Evolutionary conservation across 2,329 filamentous ascomycete species (phyloP).

Genomic region (Aureobasidium sp.): DNA sequence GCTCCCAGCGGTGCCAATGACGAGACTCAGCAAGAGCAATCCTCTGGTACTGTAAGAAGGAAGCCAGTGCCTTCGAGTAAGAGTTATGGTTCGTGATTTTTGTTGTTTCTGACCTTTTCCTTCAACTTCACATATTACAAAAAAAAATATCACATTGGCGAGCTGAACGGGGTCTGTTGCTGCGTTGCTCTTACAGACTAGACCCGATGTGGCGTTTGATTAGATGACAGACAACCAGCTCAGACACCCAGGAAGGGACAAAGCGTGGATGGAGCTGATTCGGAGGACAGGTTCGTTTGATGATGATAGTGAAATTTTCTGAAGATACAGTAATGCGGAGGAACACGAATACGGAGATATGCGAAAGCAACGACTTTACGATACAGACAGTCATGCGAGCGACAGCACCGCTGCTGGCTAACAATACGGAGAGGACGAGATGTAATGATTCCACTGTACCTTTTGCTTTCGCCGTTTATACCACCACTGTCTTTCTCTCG

Average conservation of each 20-base stretch:
- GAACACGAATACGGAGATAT: not conserved
- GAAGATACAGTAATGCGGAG: not conserved
- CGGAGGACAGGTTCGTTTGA: slow-evolving; percentile 10
- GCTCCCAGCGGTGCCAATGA: slow-evolving; percentile 16
- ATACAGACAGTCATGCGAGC: not conserved
- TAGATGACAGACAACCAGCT: not conserved
- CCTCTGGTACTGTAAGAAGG: slow-evolving; percentile 18
- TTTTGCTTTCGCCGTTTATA: not conserved
- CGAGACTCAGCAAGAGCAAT: not conserved
- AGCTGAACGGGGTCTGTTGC: not conserved
- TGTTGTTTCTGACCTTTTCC: not conserved
- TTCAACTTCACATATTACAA: slow-evolving; percentile 2
- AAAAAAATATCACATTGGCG: not conserved
- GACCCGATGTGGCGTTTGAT: not conserved
- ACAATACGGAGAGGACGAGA: not conserved
- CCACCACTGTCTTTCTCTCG: not conserved
- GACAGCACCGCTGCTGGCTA: not conserved
- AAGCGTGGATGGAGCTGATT: slow-evolving; percentile 2
- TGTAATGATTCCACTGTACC: slow-evolving; percentile 2
- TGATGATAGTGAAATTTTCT: slow-evolving; percentile 9
- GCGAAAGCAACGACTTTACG: slow-evolving; percentile 1
- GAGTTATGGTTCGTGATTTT: slow-evolving; percentile 13
- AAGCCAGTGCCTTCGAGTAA: slow-evolving; percentile 17
- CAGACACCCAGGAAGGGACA: not conserved
- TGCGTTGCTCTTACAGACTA: not conserved